Base-by-base conservation (phyloP, 352 stramenopile species). In the Peronospora farinosa region DNA sequence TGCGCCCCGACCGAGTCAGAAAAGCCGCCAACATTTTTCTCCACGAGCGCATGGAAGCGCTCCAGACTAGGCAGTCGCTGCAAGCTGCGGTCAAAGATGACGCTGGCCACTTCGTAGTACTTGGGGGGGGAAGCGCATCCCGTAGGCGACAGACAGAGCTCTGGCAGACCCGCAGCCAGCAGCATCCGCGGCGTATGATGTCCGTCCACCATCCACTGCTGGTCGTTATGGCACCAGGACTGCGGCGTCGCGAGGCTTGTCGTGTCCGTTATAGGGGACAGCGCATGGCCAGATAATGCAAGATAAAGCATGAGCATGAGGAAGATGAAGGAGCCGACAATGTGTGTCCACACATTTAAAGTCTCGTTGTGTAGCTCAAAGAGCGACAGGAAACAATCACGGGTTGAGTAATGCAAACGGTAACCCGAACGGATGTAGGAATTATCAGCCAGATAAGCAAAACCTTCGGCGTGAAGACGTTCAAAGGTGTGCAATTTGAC, bases 341-440 rank as follows among this genome's bases (percentile, higher is more conserved):
- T 86, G 57, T 94, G 84, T 48, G 78, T 92, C 84, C 84, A 94
- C 16, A 94, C 79, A 54, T 94, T 94, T 38, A 89, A 70, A 43
- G 84, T 94, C 58, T 94, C 84, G 52, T 94, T 94, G 68, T 94
- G 84, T 51, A 92, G 67, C 66, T 92, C 73, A 47, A 94, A 91
- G 54, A 94, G 67, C 45, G 77, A 90, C 25, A 74, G 36, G 46
- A 91, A 74, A 49, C 84, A 94, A 58, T 91, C 77, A 31, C 63
- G 67, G 16, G 73, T 63, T 28, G 76, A 85, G 77, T 94, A 94
- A 68, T 91, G 74, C 23, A 94, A 66, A 0, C 84, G 80, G 51
- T 94, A 94, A 21, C 81, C 78, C 37, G 77, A 86, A 45, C 72
- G 78, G 58, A 94, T 91, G 78, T 92, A 92, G 65, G 78, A 86